These are phyloP conservation scores for Setaria italica DNA, from an alignment of 202 grass and related monocot genomes.

Conservation along the genomic window DNA sequence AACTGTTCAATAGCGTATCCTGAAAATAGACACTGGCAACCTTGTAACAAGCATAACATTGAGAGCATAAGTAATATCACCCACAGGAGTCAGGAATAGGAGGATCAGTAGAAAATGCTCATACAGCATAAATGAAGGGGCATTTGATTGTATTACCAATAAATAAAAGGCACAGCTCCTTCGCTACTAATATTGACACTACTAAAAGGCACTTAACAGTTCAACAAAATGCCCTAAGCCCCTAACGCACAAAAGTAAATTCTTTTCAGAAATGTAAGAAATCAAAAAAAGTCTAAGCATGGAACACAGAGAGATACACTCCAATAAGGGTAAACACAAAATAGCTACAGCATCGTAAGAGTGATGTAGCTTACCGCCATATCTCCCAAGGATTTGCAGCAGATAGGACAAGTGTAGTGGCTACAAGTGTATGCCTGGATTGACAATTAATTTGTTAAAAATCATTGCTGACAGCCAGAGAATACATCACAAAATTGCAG, in stretches of 20 bases:
- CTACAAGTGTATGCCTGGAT: slow-evolving; percentile 92
- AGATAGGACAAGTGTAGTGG: slow-evolving; percentile 96
- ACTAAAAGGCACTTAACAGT: too few species aligned
- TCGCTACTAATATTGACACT: too few species aligned
- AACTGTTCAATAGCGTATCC: not conserved
- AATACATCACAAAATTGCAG: slow-evolving; percentile 24
- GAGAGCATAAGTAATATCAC: too few species aligned
- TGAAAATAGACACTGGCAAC: too few species aligned
- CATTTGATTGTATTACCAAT: too few species aligned
- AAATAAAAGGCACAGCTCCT: too few species aligned
- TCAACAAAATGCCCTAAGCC: too few species aligned
- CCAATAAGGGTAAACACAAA: slow-evolving; percentile 17
- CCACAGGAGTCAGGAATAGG: too few species aligned
- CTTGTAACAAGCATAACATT: too few species aligned
- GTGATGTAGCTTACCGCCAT: slow-evolving; percentile 79
- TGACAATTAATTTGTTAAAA: slow-evolving; percentile 45
- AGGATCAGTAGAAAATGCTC: too few species aligned
- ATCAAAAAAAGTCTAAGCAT: slow-evolving; percentile 14
- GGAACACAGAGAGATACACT: slow-evolving; percentile 20
- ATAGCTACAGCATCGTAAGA: slow-evolving; percentile 9
- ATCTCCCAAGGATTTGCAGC: slow-evolving; percentile 95
- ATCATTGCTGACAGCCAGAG: slow-evolving; percentile 15
- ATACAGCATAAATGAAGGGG: too few species aligned
- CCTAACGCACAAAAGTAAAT: not conserved
- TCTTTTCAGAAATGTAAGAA: not conserved